Evolutionary conservation across 208 protist genomes (phyloP), one percentile per base, ranked within the genome.

Genomic region (Polymyxa betae): DNA sequence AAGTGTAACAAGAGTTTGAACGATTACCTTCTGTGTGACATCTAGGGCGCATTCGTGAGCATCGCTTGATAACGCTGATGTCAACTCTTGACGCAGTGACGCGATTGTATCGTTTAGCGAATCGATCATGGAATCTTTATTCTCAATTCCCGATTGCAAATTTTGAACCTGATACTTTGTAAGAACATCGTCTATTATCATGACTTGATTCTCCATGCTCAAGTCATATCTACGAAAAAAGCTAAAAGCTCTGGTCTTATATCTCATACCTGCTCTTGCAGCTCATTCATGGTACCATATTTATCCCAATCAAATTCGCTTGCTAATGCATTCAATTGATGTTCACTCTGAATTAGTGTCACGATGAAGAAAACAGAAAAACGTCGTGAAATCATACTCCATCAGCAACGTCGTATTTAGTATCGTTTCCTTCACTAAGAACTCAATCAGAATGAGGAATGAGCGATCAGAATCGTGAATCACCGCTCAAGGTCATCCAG

Each of bases 261-360:
- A 43, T 35, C 16, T 12, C 72, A 82, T 20, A 82, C 72, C 72
- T 82, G 35, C 5, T 82, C 72, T 45, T n/a, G 5, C 10, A 82
- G 72, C 35, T 35, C 72, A 35, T 82, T 35, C 72, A 82, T 82
- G 40, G 10, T 43, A 5, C 72, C 72, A n/a, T 45, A 82, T 35
- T 82, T 82, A 82, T 82, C 72, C 72, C 72, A 82, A n/a, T 82
- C 72, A 82, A 82, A 82, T 20, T 82, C 72, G 16, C 29, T 29
- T 16, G 20, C 54, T 32, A 66, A 29, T 66, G 29, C 54, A 29
- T 66, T 66, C 20, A 66, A 16, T 32, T 66, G 16, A 32, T 66
- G 54, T 16, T 66, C 16, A 32, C 16, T 66, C 54, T 66, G 29
- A 16, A 32, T 66, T 16, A 66, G 29, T 29, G 54, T 29, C 54